These are phyloP conservation scores for Bassia scoparia DNA, from an alignment of 148 eudicot species.

Conservation along the genomic window DNA sequence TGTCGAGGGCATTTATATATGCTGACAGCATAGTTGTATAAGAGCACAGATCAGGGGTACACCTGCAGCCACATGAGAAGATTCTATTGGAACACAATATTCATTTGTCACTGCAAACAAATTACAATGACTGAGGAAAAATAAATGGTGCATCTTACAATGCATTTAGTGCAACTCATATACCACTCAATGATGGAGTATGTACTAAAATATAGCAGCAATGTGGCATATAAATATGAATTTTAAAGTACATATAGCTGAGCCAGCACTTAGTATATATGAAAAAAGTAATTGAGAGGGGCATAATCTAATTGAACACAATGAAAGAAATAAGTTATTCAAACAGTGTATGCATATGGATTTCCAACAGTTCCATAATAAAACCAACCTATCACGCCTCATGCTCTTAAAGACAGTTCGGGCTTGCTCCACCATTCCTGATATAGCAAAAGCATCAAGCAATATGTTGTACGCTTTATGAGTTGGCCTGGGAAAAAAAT, in stretches of 20 bases:
- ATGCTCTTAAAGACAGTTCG: slow-evolving; percentile 81
- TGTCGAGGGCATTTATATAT: slow-evolving; percentile 82
- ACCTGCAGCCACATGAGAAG: slow-evolving; percentile 43
- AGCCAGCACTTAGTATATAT: background rate
- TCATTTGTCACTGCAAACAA: background rate
- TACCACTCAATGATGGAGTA: background rate
- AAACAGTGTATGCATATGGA: background rate
- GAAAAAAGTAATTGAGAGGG: background rate
- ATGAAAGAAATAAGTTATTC: background rate
- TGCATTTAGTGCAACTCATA: background rate
- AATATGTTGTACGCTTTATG: slow-evolving; percentile 83
- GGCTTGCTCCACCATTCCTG: slow-evolving; percentile 98
- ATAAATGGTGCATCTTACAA: background rate
- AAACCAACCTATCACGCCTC: slow-evolving; percentile 86
- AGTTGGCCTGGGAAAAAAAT: slow-evolving; percentile 66
- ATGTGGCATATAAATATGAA: background rate
- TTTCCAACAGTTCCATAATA: background rate
- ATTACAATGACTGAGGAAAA: background rate
- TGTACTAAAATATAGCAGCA: background rate
- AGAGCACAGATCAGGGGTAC: slow-evolving; percentile 84
- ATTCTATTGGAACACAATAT: background rate
- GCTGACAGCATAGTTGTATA: slow-evolving; percentile 84
- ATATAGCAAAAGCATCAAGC: slow-evolving; percentile 95
- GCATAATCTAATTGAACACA: background rate
- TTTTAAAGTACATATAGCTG: background rate